Percentiles rank a stretch among this genome's conserved stretches.
Conservation (phyloP, 2,329 filamentous ascomycete species). For the Pyricularia sp. region DNA sequence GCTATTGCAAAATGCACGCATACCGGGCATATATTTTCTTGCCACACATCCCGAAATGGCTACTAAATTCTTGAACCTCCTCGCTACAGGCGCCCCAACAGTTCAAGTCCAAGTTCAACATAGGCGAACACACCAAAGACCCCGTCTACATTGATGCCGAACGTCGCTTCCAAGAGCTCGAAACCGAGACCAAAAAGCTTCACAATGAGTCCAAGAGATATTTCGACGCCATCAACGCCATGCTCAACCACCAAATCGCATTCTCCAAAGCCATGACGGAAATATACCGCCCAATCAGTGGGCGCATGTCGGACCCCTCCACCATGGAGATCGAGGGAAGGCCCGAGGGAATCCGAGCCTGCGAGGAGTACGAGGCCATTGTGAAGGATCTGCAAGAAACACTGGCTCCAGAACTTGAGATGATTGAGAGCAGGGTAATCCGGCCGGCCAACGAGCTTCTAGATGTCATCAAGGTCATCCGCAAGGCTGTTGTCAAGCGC, state of each 20-base stretch:
- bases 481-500: slow-evolving; percentile 77
- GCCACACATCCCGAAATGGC: not conserved
- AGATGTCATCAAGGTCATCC: slow-evolving; percentile 89
- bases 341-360: slow-evolving; percentile 82
- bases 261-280: slow-evolving; percentile 94
- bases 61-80: not conserved
- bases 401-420: slow-evolving; percentile 82
- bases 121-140: slow-evolving; percentile 92
- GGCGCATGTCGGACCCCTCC: slow-evolving; percentile 84
- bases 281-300: slow-evolving; percentile 96
- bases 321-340: slow-evolving; percentile 74
- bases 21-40: not conserved
- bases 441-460: slow-evolving; percentile 85
- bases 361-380: slow-evolving; percentile 88
- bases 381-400: slow-evolving; percentile 84
- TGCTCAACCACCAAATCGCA: slow-evolving; percentile 94
- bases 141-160: slow-evolving; percentile 90
- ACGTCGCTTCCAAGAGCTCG: slow-evolving; percentile 83
- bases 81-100: slow-evolving; percentile 64
- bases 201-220: slow-evolving; percentile 97
- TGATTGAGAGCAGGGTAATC: slow-evolving; percentile 89
- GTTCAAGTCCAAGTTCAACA: slow-evolving; percentile 84
- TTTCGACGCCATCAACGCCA: slow-evolving; percentile 94
- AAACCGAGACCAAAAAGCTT: slow-evolving; percentile 89
- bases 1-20: not conserved